Evolutionary conservation across 495 filamentous ascomycete species (phyloP).

Genomic region (Aspergillus ellipticus): DNA sequence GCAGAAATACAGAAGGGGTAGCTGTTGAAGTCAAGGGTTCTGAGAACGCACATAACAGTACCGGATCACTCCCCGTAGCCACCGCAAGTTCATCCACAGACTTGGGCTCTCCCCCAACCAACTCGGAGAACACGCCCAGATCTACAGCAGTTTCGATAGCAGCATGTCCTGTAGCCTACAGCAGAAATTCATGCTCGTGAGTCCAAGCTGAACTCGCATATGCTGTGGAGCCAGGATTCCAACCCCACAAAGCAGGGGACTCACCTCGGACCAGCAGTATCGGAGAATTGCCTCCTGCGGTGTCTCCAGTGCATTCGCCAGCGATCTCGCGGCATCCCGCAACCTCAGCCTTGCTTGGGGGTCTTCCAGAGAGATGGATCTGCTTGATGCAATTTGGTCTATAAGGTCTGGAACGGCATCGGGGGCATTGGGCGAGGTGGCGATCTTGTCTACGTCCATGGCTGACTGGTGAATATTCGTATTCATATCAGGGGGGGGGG

Average conservation of each 20-base stretch:
- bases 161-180: slow-evolving; percentile 17
- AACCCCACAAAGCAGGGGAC: not conserved
- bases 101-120: slow-evolving; percentile 22
- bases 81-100: slow-evolving; percentile 22
- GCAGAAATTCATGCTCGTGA: not conserved
- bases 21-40: too few species aligned
- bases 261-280: slow-evolving; percentile 30
- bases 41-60: slow-evolving; percentile 22
- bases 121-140: slow-evolving; percentile 24
- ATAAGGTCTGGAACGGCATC: not conserved
- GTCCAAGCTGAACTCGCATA: too few species aligned
- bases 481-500: too few species aligned
- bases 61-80: slow-evolving; percentile 21
- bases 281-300: slow-evolving; percentile 31
- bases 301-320: slow-evolving; percentile 27
- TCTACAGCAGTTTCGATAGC: slow-evolving; percentile 25
- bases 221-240: too few species aligned
- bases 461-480: not conserved
- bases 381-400: slow-evolving; percentile 1
- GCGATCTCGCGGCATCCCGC: slow-evolving; percentile 18
- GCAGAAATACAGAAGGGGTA: not conserved
- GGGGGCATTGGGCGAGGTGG: not conserved
- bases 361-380: not conserved
- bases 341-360: slow-evolving; percentile 14
- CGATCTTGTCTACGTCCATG: slow-evolving; percentile 1